Base-by-base conservation (phyloP, 2,329 filamentous ascomycete genomes). In the Cladosporium sp. region DNA sequence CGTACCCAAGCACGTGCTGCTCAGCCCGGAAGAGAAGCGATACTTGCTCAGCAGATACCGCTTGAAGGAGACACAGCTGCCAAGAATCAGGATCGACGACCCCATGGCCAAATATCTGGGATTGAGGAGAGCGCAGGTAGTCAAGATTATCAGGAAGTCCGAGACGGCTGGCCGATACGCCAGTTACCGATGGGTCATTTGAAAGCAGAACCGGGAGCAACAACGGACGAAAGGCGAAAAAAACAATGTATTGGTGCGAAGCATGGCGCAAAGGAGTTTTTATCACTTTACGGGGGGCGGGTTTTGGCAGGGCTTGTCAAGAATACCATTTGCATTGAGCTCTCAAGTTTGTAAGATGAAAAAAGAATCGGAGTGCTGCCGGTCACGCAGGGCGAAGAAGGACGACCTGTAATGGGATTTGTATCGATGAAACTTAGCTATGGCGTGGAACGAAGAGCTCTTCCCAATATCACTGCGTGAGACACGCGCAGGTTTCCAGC, bases 161-260 rank as follows among this genome's bases (percentile, higher is more conserved):
- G 95, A 98, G 84, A 99, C 95, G 65, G 95, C 95, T 16, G 95
- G 95, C 68, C 86, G 95, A 62, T 99, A 99, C 80, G 95, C 95
- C 58, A 97, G 92, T 86, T 99, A 99, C 80, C 85, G 94, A 73
- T 89, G 86, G 86, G 85, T 78, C 52, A 83, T 84, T 57, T 79
- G 12, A 72, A 76, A 40, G n/a, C 11, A 46, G 5, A 11, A 29
- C 16, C 35, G 61, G 29, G 28, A 23, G 35, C 6, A n/a, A 46
- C 29, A 53, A n/a, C 11, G 46, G 21, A 35, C 33, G 33, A 62
- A 62, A 35, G 35, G 21, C 21, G 12, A 21, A 61, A 29, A 50
- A 60, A 33, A 33, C 21, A 28, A 35, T 64, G 57, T 64, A 60
- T 49, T 53, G 49, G 50, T 63, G 53, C 65, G 67, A 56, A 66